These are phyloP conservation scores for Chaetothyriales sp. DNA, from an alignment of 2,329 filamentous ascomycete species.

Conservation along the genomic window DNA sequence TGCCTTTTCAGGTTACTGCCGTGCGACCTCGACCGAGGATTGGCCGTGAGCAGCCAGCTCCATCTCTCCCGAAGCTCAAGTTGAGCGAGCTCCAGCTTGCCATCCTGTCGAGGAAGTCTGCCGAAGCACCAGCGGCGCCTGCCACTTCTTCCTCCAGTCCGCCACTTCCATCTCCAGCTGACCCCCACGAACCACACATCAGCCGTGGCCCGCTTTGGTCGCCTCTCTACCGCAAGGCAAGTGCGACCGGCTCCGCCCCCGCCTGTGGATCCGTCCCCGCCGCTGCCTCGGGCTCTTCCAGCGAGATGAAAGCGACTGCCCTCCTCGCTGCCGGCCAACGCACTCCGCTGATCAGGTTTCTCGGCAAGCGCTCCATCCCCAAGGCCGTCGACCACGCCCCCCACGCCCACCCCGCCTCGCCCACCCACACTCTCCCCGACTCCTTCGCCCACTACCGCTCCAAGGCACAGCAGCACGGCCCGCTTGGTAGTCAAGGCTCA, in stretches of 20 bases:
- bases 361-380: conserved; percentile 34
- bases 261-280: too few relatives aligned
- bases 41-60: not conserved
- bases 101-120: not conserved
- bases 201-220: not conserved
- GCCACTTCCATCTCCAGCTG: not conserved
- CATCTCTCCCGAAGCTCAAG: not conserved
- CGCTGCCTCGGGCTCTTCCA: not conserved
- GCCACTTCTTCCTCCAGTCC: not conserved
- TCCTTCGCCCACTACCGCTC: conserved; percentile 48
- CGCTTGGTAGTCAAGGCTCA: conserved; percentile 29
- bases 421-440: conserved; percentile 46
- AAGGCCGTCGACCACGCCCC: conserved; percentile 40
- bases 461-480: conserved; percentile 52
- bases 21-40: not conserved
- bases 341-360: conserved; percentile 37
- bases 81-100: not conserved
- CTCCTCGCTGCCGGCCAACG: conserved; percentile 28
- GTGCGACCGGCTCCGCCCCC: not conserved
- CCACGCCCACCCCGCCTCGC: conserved; percentile 47
- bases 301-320: conserved; percentile 7
- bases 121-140: not conserved
- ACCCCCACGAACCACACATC: not conserved
- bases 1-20: not conserved
- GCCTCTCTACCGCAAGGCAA: not conserved